These are phyloP conservation scores for Pleochaeta shiraiana DNA, from an alignment of 2,329 filamentous ascomycete species.

Conservation along the genomic window DNA sequence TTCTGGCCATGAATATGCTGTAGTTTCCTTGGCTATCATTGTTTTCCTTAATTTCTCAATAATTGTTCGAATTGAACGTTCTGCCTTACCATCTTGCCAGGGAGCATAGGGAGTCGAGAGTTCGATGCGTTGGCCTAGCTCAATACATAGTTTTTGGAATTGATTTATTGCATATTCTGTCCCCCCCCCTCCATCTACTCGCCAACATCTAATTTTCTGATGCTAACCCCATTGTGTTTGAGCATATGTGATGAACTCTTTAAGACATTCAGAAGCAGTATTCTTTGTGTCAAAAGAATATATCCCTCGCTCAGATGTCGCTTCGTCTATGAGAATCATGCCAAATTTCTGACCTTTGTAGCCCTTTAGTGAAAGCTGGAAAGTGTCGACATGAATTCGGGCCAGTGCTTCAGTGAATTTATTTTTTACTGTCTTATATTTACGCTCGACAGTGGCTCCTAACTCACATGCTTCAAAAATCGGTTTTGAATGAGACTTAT, in stretches of 20 bases:
- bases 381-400: conserved; percentile 1
- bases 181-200: no score
- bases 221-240: background rate
- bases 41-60: background rate
- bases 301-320: background rate
- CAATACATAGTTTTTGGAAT: background rate
- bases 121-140: conserved; percentile 1
- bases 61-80: background rate
- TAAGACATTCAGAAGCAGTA: background rate
- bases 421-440: background rate
- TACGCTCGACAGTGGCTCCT: background rate
- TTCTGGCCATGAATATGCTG: background rate
- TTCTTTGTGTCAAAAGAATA: background rate
- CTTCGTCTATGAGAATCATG: background rate
- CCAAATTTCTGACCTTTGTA: background rate
- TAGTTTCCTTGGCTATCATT: background rate
- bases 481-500: background rate
- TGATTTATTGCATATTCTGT: background rate
- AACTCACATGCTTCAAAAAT: background rate
- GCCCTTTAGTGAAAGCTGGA: background rate
- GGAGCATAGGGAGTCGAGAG: background rate
- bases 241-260: background rate
- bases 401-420: background rate
- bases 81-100: background rate
- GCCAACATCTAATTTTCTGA: background rate